phyloP scores from a whole-genome alignment of 305 asterid species.

The Fraxinus ornus region DNA sequence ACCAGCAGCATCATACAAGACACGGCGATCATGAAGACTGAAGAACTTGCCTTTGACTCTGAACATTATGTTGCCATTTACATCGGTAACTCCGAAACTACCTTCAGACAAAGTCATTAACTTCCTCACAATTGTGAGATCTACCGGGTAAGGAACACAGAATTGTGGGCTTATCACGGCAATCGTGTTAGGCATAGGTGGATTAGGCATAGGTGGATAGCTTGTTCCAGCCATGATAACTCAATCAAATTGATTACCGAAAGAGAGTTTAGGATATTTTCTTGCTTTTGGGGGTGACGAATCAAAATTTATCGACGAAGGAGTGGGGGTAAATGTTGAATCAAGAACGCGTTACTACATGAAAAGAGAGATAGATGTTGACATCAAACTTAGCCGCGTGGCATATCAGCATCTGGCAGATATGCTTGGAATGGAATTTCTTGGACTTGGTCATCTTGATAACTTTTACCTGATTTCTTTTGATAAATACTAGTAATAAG shows the following conservation, averaged over 20 bases:
- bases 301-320: not conserved
- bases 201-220: slow-evolving; percentile 15
- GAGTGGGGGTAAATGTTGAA: not conserved
- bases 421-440: not conserved
- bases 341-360: too few relatives aligned
- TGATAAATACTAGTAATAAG: too few relatives aligned
- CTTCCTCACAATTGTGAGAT: slow-evolving; percentile 53
- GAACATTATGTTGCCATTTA: slow-evolving; percentile 56
- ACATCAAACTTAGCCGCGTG: not conserved
- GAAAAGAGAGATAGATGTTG: not conserved
- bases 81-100: slow-evolving; percentile 52
- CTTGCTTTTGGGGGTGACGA: not conserved
- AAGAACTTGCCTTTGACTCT: slow-evolving; percentile 45
- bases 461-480: too few relatives aligned
- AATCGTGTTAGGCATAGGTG: slow-evolving; percentile 8
- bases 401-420: not conserved
- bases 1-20: slow-evolving; percentile 56
- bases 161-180: slow-evolving; percentile 58
- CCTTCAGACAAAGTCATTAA: slow-evolving; percentile 53
- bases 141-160: slow-evolving; percentile 56
- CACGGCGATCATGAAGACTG: slow-evolving; percentile 60
- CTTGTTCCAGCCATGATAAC: slow-evolving; percentile 38
- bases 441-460: not conserved
- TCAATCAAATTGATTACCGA: not conserved
- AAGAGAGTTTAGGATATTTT: not conserved